phyloP scores from a whole-genome alignment of 345 rosid species.

The Leavenworthia alabamica region DNA sequence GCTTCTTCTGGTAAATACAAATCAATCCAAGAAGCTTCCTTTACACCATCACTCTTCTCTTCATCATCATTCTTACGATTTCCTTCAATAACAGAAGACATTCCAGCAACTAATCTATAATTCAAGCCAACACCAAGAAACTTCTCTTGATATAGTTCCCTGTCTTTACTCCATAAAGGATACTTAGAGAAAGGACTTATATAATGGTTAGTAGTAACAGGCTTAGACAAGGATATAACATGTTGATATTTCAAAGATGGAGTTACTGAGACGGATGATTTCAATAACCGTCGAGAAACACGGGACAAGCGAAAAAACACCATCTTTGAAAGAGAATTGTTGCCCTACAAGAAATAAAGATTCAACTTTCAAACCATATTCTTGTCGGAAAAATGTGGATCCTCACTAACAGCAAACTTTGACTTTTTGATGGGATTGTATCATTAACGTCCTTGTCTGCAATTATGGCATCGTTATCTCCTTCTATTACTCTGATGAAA shows the following conservation, averaged over 20 bases:
- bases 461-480: too few species aligned
- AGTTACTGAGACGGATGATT: slow-evolving; percentile 29
- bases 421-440: background rate
- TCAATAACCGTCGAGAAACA: slow-evolving; percentile 24
- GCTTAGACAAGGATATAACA: slow-evolving; percentile 1
- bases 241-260: background rate
- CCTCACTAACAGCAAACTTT: background rate
- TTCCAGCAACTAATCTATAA: slow-evolving; percentile 23
- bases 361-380: too few species aligned
- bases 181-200: background rate
- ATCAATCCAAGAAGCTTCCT: slow-evolving; percentile 62
- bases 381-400: too few species aligned
- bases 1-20: slow-evolving; percentile 48
- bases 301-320: slow-evolving; percentile 23
- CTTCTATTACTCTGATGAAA: too few species aligned
- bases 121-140: slow-evolving; percentile 12
- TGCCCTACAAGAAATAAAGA: slow-evolving; percentile 3
- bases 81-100: slow-evolving; percentile 36
- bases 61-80: slow-evolving; percentile 29
- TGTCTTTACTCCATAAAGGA: slow-evolving; percentile 7
- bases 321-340: slow-evolving; percentile 23
- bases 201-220: background rate
- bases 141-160: slow-evolving; percentile 10
- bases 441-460: background rate
- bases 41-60: slow-evolving; percentile 18